phyloP scores from a whole-genome alignment of 352 stramenopile genomes.

The Phytophthora cactorum region DNA sequence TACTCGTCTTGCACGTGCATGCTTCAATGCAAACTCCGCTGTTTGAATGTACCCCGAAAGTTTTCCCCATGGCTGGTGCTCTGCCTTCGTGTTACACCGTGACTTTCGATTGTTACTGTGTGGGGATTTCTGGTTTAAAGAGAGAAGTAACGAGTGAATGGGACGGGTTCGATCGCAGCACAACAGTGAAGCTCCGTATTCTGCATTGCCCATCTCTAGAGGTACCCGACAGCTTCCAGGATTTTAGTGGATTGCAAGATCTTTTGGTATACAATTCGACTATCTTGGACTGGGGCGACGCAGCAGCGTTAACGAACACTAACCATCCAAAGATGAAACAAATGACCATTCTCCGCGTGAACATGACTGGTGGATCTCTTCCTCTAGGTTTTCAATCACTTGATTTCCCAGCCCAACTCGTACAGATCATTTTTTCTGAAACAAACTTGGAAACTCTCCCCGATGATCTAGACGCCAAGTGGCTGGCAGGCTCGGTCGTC shows the following conservation, averaged over 20 bases:
- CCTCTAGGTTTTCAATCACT: slow-evolving; percentile 35
- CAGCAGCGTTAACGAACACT: slow-evolving; percentile 30
- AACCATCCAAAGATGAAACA: slow-evolving; percentile 36
- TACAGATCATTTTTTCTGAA: slow-evolving; percentile 35
- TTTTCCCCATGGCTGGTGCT: slow-evolving; percentile 36
- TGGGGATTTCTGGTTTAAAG: slow-evolving; percentile 13
- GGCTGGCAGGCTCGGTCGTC: slow-evolving; percentile 10
- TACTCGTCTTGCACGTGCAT: slow-evolving; percentile 32
- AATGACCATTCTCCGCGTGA: slow-evolving; percentile 36
- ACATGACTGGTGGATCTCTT: slow-evolving; percentile 37
- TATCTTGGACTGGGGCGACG: slow-evolving; percentile 32
- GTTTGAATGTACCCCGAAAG: slow-evolving; percentile 23
- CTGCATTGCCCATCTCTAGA: slow-evolving; percentile 38
- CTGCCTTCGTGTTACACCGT: slow-evolving; percentile 40
- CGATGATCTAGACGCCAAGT: slow-evolving; percentile 37
- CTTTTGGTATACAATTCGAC: slow-evolving; percentile 45
- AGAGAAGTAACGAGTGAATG: slow-evolving; percentile 22
- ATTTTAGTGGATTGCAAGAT: slow-evolving; percentile 39
- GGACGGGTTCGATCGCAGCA: slow-evolving; percentile 25
- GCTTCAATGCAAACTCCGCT: slow-evolving; percentile 18
- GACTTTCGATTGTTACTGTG: slow-evolving; percentile 36
- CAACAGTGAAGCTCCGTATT: slow-evolving; percentile 35
- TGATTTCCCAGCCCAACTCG: slow-evolving; percentile 36
- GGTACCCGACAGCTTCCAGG: slow-evolving; percentile 37
- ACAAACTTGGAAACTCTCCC: slow-evolving; percentile 46